Base-by-base conservation (phyloP, 768 basidiomycete genomes). In the Mycena rosella region DNA sequence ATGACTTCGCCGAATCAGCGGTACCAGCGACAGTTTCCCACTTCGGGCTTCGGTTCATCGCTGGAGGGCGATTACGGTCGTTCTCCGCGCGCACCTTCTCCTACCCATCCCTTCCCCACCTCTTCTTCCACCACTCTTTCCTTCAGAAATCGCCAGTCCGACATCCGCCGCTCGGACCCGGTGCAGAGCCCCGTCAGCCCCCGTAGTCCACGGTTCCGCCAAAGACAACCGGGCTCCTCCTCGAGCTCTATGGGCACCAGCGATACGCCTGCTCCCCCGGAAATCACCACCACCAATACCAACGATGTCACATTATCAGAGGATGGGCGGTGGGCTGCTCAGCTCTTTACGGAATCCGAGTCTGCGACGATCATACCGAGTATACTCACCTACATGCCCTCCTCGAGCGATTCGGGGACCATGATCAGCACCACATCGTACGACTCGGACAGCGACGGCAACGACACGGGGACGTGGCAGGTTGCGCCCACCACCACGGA, bases 141-240 rank as follows among this genome's bases (percentile, higher is more conserved):
- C 9, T 68, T 55, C 69, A 26, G 66, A 27, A 74, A 73, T 44
- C 80, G 78, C 63, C 79, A 79, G 13, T 76, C 82, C 29, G 87
- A 89, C 64, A 81, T 82, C 8, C 78, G 81, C 18, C 80, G 78
- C 38, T 77, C 81, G 8, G 79, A 85, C 14, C 88, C 91, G 29
- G 89, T 90, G 53, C 87, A 86, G 40, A 92, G 91, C 52, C 91
- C 91, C 14, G 81, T 86, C 59, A 89, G 85, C 67, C 84, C 86
- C 45, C 78, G 79, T 47, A 85, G 84, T 58, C 86, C 84, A 10
- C 78, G 81, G 30, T 77, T 79, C 17, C 79, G 80, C 40, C 74
- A 83, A 32, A 78, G 75, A 67, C 65, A 62, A 27, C 70, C 73
- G 73, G 60, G 60, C 68, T 57, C 74, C 68, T 45, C 68, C 68